Evolutionary conservation across 2,329 filamentous ascomycete species (phyloP).

Genomic region (Hypoxylon sp.): DNA sequence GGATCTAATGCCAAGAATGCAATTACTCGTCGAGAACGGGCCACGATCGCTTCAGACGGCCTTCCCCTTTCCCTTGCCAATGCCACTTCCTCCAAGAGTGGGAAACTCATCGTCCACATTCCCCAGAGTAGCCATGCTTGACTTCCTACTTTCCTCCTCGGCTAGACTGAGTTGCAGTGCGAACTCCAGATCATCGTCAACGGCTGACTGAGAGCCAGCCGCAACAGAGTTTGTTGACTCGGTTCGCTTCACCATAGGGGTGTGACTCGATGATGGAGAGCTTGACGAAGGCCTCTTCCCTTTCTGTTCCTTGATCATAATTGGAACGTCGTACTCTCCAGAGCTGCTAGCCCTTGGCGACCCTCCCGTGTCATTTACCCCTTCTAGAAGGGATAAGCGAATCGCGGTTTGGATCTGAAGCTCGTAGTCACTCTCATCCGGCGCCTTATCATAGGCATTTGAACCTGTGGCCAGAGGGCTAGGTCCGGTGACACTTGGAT

Average conservation of each 20-base stretch:
- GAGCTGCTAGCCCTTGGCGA: constrained; percentile 63
- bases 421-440: constrained; percentile 70
- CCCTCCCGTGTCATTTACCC: constrained; percentile 63
- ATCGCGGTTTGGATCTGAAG: constrained; percentile 74
- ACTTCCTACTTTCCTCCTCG: constrained; percentile 63
- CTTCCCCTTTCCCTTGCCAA: constrained; percentile 49
- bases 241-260: constrained; percentile 53
- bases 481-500: constrained; percentile 65
- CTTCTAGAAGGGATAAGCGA: constrained; percentile 72
- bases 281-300: constrained; percentile 56
- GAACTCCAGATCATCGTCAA: constrained; percentile 72
- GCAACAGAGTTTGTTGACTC: constrained; percentile 44
- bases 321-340: constrained; percentile 66
- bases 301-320: constrained; percentile 64
- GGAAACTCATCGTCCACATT: constrained; percentile 52
- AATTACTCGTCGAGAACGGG: constrained; percentile 7
- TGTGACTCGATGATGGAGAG: constrained; percentile 58
- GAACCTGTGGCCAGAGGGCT: constrained; percentile 53
- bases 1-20: constrained; percentile 24
- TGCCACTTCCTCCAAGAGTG: constrained; percentile 42
- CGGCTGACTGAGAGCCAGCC: constrained; percentile 36
- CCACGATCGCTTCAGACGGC: constrained; percentile 26
- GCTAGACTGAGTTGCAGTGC: constrained; percentile 73
- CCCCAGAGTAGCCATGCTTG: constrained; percentile 31
- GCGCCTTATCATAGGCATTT: constrained; percentile 49